Evolutionary conservation across 495 filamentous ascomycete genomes (phyloP).

Genomic region (Polyplosphaeria fusca): DNA sequence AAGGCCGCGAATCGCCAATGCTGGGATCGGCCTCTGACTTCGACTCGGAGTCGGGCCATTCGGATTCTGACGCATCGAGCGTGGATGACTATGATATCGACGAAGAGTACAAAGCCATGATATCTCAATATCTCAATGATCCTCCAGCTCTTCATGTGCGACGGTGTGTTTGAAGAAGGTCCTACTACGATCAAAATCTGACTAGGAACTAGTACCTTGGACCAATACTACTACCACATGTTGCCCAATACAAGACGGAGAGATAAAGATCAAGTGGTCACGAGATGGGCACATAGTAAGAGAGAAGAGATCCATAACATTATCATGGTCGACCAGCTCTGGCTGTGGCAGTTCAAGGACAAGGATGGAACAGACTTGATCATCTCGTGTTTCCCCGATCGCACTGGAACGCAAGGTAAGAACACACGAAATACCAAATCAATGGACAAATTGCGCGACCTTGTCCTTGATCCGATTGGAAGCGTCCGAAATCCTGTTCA

Average conservation of each 20-base stretch:
- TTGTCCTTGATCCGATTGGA: neutral
- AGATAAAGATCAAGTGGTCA: constrained; percentile 67
- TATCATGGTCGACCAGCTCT: constrained; percentile 70
- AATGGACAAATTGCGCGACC: neutral
- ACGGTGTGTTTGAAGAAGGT: neutral
- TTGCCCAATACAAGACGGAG: constrained; percentile 59
- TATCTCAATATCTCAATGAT: constrained; percentile 55
- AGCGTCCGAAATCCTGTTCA: neutral
- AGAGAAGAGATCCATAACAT: constrained; percentile 45
- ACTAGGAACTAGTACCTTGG: constrained; percentile 64
- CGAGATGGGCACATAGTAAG: constrained; percentile 46
- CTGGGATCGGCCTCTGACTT: too few relatives aligned
- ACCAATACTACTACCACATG: constrained; percentile 65
- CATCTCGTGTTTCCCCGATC: constrained; percentile 62
- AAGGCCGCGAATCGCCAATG: too few relatives aligned
- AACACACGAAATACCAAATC: neutral
- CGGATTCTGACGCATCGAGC: too few relatives aligned
- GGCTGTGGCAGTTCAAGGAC: constrained; percentile 58
- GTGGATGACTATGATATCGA: neutral
- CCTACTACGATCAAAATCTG: neutral
- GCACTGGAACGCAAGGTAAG: constrained; percentile 59
- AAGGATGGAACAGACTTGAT: constrained; percentile 46
- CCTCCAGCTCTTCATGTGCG: constrained; percentile 59
- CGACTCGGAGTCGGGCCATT: too few relatives aligned
- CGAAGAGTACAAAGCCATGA: constrained; percentile 34